Conservation (phyloP, 345 rosid genomes). For the Linum lewisii region DNA sequence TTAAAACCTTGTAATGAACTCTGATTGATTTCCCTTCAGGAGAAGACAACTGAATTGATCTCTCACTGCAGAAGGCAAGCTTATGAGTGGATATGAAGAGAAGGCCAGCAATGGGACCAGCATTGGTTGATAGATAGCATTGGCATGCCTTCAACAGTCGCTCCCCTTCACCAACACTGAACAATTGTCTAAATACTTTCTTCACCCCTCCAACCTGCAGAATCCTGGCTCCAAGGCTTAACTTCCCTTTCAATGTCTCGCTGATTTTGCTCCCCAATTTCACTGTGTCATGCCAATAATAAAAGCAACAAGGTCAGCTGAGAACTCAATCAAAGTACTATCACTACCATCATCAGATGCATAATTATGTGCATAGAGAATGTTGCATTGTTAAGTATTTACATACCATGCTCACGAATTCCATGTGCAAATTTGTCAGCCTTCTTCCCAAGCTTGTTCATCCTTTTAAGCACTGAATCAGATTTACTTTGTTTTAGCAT, state of each 20-base stretch:
- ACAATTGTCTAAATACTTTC: constrained; percentile 33
- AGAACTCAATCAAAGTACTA: no score
- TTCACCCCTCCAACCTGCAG: constrained; percentile 34
- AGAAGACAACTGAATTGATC: constrained; percentile 29
- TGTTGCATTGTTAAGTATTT: no score
- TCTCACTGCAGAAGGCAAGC: constrained; percentile 40
- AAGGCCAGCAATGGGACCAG: constrained; percentile 47
- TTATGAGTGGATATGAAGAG: constrained; percentile 34
- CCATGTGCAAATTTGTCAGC: constrained; percentile 37
- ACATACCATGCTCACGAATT: constrained; percentile 43
- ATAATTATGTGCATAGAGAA: no score
- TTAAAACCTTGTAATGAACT: constrained; percentile 38
- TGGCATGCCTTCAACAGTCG: constrained; percentile 36
- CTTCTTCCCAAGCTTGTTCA: constrained; percentile 42
- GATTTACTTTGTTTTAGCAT: constrained; percentile 29
- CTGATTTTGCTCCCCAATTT: constrained; percentile 30
- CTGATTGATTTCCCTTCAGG: constrained; percentile 25
- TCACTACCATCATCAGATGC: no score
- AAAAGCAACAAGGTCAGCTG: neutral
- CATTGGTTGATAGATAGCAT: constrained; percentile 39
- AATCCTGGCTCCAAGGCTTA: constrained; percentile 36
- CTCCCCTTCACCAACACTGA: constrained; percentile 29
- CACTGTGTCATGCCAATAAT: constrained; percentile 20
- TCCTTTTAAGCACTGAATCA: constrained; percentile 27
- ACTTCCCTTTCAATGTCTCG: constrained; percentile 39